phyloP scores from a whole-genome alignment of 2,329 filamentous ascomycete species.

The Fusarium sp. region DNA sequence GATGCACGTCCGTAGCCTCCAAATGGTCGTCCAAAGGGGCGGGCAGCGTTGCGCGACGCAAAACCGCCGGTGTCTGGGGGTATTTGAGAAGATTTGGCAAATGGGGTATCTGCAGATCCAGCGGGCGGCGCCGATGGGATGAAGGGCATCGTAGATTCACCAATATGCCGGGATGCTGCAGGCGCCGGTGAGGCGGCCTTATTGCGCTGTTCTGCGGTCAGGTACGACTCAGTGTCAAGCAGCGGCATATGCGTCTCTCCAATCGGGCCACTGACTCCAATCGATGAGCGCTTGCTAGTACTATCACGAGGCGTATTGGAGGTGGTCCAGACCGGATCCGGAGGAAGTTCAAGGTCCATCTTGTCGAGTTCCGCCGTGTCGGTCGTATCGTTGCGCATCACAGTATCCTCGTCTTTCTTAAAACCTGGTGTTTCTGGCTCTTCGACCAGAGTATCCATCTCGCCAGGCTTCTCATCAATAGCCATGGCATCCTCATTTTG shows the following conservation, averaged over 20 bases:
- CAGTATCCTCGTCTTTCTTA: slow-evolving; percentile 39
- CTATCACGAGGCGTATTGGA: slow-evolving; percentile 45
- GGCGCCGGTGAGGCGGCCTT: slow-evolving; percentile 36
- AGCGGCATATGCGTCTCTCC: slow-evolving; percentile 44
- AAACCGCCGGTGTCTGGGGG: slow-evolving; percentile 56
- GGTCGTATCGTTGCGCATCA: slow-evolving; percentile 54
- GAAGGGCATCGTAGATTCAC: slow-evolving; percentile 44
- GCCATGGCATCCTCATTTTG: slow-evolving; percentile 47
- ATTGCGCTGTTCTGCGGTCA: slow-evolving; percentile 37
- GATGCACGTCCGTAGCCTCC: slow-evolving; percentile 47
- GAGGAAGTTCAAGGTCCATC: slow-evolving; percentile 55
- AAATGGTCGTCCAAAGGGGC: slow-evolving; percentile 55
- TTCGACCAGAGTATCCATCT: slow-evolving; percentile 39
- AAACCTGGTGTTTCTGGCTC: slow-evolving; percentile 31
- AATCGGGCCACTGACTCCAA: slow-evolving; percentile 41
- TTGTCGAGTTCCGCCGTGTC: slow-evolving; percentile 56
- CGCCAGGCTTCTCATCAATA: slow-evolving; percentile 46
- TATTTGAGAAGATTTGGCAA: slow-evolving; percentile 49
- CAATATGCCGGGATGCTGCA: slow-evolving; percentile 37
- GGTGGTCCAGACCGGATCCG: slow-evolving; percentile 57
- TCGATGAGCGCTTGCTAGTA: slow-evolving; percentile 46
- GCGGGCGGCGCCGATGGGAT: slow-evolving; percentile 37
- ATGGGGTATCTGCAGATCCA: slow-evolving; percentile 37
- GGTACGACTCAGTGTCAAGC: slow-evolving; percentile 38
- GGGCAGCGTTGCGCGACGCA: slow-evolving; percentile 42